Conservation (phyloP, 352 stramenopile genomes). For the Globisporangium iwayamae region DNA sequence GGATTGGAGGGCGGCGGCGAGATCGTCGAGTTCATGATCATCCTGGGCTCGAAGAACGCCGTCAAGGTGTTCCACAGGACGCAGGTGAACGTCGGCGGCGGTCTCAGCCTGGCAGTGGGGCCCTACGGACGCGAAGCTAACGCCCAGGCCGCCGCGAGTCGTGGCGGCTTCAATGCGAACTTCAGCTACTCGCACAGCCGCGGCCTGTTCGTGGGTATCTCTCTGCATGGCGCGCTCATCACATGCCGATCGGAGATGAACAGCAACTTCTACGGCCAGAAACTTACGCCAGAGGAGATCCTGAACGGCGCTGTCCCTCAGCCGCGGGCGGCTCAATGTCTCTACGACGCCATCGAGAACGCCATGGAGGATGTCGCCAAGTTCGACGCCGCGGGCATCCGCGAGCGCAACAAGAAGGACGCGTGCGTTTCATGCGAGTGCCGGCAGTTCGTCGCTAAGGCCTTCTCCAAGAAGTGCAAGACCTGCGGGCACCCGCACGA, state of each 20-base stretch:
- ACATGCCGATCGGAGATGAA: constrained; percentile 90
- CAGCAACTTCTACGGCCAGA: constrained; percentile 93
- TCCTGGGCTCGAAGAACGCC: constrained; percentile 89
- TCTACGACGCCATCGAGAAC: constrained; percentile 75
- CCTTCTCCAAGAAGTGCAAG: constrained; percentile 81
- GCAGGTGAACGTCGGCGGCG: constrained; percentile 90
- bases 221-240: constrained; percentile 91
- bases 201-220: constrained; percentile 92
- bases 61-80: constrained; percentile 90
- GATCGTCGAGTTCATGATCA: constrained; percentile 94
- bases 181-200: constrained; percentile 94
- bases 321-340: constrained; percentile 60
- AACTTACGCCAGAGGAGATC: constrained; percentile 77
- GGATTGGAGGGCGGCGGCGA: constrained; percentile 89
- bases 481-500: constrained; percentile 57
- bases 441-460: constrained; percentile 50
- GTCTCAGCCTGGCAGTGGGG: constrained; percentile 88
- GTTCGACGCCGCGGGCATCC: constrained; percentile 37
- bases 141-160: constrained; percentile 76
- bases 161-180: constrained; percentile 82
- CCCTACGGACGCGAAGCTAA: constrained; percentile 85
- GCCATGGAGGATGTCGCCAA: constrained; percentile 69
- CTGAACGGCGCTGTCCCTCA: constrained; percentile 51
- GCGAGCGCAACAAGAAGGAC: constrained; percentile 21
- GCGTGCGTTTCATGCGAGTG: constrained; percentile 54